phyloP scores from a whole-genome alignment of 768 basidiomycete genomes.

The Suillus plorans region DNA sequence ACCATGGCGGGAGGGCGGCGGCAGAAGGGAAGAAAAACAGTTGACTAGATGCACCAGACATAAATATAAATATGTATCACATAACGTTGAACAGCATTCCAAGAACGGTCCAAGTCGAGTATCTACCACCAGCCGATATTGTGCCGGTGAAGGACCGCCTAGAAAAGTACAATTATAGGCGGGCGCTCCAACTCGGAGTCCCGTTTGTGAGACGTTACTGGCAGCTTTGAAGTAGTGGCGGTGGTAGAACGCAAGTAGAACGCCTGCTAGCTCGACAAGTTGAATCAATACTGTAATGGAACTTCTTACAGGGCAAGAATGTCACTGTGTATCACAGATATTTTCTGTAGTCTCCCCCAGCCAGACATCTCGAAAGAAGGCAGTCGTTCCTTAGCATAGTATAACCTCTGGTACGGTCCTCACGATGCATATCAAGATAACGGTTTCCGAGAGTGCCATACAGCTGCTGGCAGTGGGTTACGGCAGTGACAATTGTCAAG shows the following conservation, averaged over 20 bases:
- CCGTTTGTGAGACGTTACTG: neutral
- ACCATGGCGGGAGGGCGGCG: neutral
- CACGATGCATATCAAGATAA: neutral
- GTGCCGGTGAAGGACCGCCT: neutral
- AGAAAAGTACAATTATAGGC: neutral
- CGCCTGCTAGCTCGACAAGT: no score
- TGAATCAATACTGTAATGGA: neutral
- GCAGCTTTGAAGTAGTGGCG: neutral
- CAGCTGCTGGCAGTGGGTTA: neutral
- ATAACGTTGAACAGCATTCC: conserved; percentile 5
- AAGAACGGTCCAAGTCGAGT: neutral
- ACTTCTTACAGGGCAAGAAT: neutral
- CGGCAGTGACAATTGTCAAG: no score
- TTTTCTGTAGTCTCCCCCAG: no score
- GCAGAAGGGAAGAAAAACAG: neutral
- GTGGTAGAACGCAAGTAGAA: neutral
- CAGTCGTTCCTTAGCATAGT: no score
- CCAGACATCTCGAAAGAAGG: no score
- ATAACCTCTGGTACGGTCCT: no score
- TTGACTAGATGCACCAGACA: no score
- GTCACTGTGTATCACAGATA: no score
- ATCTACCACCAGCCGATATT: neutral
- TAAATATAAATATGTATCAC: neutral
- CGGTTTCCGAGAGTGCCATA: neutral
- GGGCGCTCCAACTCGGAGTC: no score